A percentile compares a stretch with the other conserved stretches of the same genome.
Evolutionary conservation across 192 early-diverging fungal species (phyloP).

Genomic region (Ramicandelaber brevisporus): DNA sequence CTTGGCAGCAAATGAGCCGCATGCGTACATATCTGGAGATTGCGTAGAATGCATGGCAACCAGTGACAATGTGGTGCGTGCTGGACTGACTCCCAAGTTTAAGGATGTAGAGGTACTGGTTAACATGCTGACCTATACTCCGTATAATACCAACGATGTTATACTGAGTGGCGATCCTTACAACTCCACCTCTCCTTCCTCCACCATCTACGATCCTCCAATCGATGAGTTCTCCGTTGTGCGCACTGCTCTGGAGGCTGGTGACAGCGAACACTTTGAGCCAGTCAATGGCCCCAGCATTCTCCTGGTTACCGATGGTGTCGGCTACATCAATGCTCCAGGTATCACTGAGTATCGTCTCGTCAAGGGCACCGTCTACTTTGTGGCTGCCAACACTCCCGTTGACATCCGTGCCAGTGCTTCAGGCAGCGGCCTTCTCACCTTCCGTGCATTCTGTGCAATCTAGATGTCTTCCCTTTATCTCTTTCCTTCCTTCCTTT

Average conservation of each 20-base stretch:
- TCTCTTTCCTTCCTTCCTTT: too few relatives aligned
- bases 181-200: constrained; percentile 15
- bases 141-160: constrained; percentile 42
- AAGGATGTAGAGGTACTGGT: constrained; percentile 64
- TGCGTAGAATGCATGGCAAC: constrained; percentile 98
- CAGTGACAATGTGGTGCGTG: constrained; percentile 88
- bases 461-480: too few relatives aligned
- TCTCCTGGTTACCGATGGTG: constrained; percentile 56
- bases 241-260: constrained; percentile 21
- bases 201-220: constrained; percentile 78
- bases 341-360: constrained; percentile 11
- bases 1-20: constrained; percentile 89
- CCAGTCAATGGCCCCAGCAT: constrained; percentile 59
- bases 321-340: constrained; percentile 18
- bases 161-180: constrained; percentile 46
- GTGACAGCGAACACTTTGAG: constrained; percentile 21
- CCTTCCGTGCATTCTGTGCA: constrained; percentile 22
- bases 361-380: constrained; percentile 50
- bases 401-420: constrained; percentile 15
- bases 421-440: constrained; percentile 4
- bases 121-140: constrained; percentile 75
- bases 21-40: constrained; percentile 90
- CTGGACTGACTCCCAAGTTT: constrained; percentile 91
- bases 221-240: constrained; percentile 86
- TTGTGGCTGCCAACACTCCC: constrained; percentile 31